Evolutionary conservation across 2,329 filamentous ascomycete genomes (phyloP), one percentile per base, ranked within the genome.

Genomic region (Huntiella omanensis): DNA sequence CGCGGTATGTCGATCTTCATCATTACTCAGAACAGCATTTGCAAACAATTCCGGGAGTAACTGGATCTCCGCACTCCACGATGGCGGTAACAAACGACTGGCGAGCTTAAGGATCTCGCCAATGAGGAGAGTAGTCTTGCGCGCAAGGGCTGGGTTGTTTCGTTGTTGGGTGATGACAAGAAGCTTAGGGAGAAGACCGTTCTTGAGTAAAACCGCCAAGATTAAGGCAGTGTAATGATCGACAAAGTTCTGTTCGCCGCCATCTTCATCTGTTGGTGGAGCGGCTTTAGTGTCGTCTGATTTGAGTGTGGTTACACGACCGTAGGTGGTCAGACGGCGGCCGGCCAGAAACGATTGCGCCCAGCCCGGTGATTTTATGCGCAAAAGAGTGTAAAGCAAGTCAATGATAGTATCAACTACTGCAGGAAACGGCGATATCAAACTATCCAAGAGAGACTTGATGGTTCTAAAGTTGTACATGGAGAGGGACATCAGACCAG

Each of bases 261-360:
- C 69, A 47, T 84, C 82, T 37, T 83, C 75, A 15, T 70, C 66
- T 33, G 73, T 70, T 34, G 70, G 62, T 48, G 68, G 67, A 5
- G 66, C 58, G 16, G 71, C 65, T 39, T 70, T 71, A 11, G 57
- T 59, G 22, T 77, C 48, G 7, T 47, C 68, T 1, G 77, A 69
- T 53, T 83, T 85, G 44, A 96, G 65, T 50, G 85, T 91, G 5
- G 85, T 78, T 34, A 96, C 87, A 55, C 92, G 75, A n/a, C 87
- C 88, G 59, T 98, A 98, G 0, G 91, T 98, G 1, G 92, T 98
- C 40, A 98, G 67, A 50, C 92, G 73, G 53, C 91, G 75, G 5
- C 91, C 92, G 33, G 92, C 91, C 40, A 98, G 71, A 59, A 94
- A 98, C 0, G 88, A 92, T 0, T 85, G 87, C 5, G 91, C 92